These are phyloP conservation scores for Sclerotinia borealis DNA, from an alignment of 2,329 filamentous ascomycete genomes.

Conservation along the genomic window DNA sequence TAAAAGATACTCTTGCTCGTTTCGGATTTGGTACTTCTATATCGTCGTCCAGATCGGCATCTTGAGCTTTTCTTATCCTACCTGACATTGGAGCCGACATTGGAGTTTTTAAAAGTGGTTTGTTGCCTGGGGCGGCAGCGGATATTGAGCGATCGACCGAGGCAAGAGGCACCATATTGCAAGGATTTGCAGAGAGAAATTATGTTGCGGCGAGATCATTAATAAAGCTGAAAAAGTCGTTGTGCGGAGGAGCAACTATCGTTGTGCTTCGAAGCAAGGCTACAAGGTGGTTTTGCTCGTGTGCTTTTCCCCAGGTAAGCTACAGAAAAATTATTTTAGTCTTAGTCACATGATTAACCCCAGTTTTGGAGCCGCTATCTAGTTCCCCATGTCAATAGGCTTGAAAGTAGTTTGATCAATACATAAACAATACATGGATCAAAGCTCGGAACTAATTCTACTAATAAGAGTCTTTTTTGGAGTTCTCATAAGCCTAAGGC, in stretches of 20 bases:
- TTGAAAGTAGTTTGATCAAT: background rate
- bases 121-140: conserved; percentile 13
- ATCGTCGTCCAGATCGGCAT: conserved; percentile 26
- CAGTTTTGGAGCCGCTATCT: background rate
- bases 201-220: background rate
- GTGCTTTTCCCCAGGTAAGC: conserved; percentile 1
- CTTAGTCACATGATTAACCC: conserved; percentile 1
- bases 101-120: conserved; percentile 29
- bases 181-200: background rate
- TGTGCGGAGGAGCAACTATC: background rate
- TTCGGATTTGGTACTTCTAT: conserved; percentile 27
- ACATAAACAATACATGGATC: background rate
- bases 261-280: background rate
- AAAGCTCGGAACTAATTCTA: background rate
- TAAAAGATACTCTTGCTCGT: conserved; percentile 30
- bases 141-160: conserved; percentile 1
- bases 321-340: conserved; percentile 8
- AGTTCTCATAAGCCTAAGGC: background rate
- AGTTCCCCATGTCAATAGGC: background rate
- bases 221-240: background rate
- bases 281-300: conserved; percentile 1
- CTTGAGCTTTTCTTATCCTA: conserved; percentile 27
- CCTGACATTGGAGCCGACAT: conserved; percentile 26
- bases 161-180: conserved; percentile 9
- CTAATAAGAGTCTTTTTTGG: background rate